Percentiles rank a stretch among this genome's conserved stretches.
phyloP scores from a whole-genome alignment of 345 rosid genomes.

The Syzygium oleosum region DNA sequence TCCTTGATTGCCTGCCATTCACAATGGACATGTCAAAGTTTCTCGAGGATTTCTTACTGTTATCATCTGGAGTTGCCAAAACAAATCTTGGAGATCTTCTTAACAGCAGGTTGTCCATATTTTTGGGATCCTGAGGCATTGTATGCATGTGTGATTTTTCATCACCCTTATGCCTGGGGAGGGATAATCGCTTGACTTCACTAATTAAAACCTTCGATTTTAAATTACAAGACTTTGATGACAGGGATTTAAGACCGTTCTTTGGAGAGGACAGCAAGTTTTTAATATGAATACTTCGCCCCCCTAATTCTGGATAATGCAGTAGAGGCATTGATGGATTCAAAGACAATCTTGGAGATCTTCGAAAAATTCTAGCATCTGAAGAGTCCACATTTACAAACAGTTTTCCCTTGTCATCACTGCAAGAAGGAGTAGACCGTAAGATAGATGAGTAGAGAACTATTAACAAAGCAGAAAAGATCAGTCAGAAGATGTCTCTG shows the following conservation, averaged over 20 bases:
- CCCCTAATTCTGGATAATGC: not conserved
- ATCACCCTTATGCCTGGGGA: slow-evolving; percentile 7
- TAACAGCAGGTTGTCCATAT: slow-evolving; percentile 1
- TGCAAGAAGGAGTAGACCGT: not conserved
- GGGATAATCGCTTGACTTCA: slow-evolving; percentile 1
- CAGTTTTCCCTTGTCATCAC: not conserved
- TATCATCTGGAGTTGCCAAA: slow-evolving; percentile 12
- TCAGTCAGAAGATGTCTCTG: not conserved
- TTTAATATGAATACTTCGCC: not conserved
- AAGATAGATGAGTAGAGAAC: not conserved
- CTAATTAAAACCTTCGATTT: slow-evolving; percentile 1
- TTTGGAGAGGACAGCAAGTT: not conserved
- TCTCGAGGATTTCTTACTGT: slow-evolving; percentile 3
- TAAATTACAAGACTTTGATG: not conserved
- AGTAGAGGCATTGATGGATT: slow-evolving; percentile 4
- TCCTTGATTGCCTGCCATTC: slow-evolving; percentile 6
- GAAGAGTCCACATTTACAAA: slow-evolving; percentile 1
- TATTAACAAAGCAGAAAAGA: not conserved
- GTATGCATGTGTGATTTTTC: not conserved
- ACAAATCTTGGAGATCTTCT: slow-evolving; percentile 19
- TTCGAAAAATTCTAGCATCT: slow-evolving; percentile 3
- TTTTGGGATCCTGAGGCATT: not conserved
- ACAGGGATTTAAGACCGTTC: not conserved
- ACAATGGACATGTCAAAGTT: slow-evolving; percentile 3
- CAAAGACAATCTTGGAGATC: slow-evolving; percentile 20